Evolutionary conservation across 192 early-diverging fungal species (phyloP).

Genomic region (Backusella parvicylindrica): DNA sequence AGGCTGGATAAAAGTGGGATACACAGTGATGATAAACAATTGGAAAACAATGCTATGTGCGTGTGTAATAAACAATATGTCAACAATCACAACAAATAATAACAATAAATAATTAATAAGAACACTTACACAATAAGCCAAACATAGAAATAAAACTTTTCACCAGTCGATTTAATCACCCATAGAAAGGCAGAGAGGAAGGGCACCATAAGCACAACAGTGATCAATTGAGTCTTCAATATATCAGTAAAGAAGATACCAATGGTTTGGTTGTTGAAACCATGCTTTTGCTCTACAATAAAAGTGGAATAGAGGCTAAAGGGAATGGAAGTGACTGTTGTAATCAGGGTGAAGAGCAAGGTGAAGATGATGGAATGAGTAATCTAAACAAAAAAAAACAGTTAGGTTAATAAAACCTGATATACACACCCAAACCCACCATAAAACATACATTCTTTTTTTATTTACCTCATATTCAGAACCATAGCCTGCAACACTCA

Average conservation of each 20-base stretch:
- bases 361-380: slow-evolving; percentile 81
- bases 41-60: slow-evolving; percentile 57
- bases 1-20: slow-evolving; percentile 95
- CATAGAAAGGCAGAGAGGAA: slow-evolving; percentile 76
- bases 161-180: slow-evolving; percentile 79
- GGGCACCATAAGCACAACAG: slow-evolving; percentile 71
- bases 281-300: slow-evolving; percentile 92
- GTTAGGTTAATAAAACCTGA: too few species aligned
- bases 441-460: background rate
- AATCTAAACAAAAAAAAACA: slow-evolving; percentile 54
- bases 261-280: slow-evolving; percentile 94
- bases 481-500: slow-evolving; percentile 48
- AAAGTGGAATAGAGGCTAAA: slow-evolving; percentile 87
- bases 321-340: slow-evolving; percentile 70
- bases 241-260: slow-evolving; percentile 75
- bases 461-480: slow-evolving; percentile 63
- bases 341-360: slow-evolving; percentile 48
- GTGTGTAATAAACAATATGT: background rate
- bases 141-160: slow-evolving; percentile 86
- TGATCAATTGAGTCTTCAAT: slow-evolving; percentile 69
- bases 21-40: slow-evolving; percentile 75
- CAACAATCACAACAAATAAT: background rate
- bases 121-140: slow-evolving; percentile 81
- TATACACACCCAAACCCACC: too few species aligned
- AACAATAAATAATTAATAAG: background rate